These are phyloP conservation scores for Capsicum rhomboideum DNA, from an alignment of 257 asterid genomes.

Conservation along the genomic window DNA sequence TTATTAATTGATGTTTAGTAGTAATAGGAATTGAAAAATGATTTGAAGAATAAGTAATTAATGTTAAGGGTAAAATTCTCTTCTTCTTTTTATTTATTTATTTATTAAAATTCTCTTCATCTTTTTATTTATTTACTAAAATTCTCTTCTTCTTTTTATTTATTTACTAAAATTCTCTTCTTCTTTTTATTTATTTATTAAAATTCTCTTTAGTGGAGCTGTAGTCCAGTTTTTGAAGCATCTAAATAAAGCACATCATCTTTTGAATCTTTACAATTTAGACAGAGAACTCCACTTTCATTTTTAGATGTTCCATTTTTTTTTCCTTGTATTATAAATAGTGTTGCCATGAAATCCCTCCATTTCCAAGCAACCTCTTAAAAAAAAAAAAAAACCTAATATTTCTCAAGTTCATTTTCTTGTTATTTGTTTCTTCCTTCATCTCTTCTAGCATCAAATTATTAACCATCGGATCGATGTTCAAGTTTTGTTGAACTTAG, in stretches of 20 bases:
- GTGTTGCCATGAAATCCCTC: background rate
- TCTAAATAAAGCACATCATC: slow-evolving; percentile 2
- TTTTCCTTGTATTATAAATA: background rate
- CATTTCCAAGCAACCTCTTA: background rate
- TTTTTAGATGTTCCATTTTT: background rate
- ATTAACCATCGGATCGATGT: background rate
- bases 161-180: background rate
- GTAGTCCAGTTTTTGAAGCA: background rate
- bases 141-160: background rate
- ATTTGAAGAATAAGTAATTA: no score
- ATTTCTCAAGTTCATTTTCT: background rate
- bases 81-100: no score
- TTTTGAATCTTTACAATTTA: slow-evolving; percentile 3
- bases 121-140: background rate
- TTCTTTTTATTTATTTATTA: background rate
- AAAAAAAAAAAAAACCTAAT: background rate
- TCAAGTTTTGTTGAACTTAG: background rate
- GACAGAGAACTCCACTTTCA: background rate
- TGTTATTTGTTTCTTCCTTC: background rate
- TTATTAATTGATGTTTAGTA: no score
- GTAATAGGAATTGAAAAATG: no score
- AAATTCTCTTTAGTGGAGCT: background rate
- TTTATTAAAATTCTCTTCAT: no score
- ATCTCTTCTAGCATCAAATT: background rate
- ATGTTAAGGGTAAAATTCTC: no score